phyloP scores from a whole-genome alignment of 345 rosid genomes.

The Eucalyptus erythrocorys region DNA sequence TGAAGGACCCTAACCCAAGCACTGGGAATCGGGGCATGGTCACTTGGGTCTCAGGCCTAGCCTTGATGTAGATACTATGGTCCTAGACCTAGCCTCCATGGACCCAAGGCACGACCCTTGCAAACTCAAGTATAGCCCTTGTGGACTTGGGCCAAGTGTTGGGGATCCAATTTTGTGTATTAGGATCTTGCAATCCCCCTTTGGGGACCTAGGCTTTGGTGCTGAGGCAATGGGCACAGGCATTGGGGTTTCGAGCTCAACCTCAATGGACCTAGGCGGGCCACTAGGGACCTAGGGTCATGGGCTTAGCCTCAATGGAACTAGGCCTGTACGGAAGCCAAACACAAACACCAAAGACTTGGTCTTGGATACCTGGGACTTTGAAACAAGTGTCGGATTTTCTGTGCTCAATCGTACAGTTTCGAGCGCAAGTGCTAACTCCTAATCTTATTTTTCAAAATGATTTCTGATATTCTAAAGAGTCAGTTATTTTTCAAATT shows the following conservation, averaged over 20 bases:
- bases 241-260: background rate
- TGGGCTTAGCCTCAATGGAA: too few species aligned
- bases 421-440: too few species aligned
- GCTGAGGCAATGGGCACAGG: rapidly evolving
- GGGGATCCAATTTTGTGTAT: background rate
- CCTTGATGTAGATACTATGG: background rate
- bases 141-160: background rate
- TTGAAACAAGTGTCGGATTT: too few species aligned
- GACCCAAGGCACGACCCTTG: background rate
- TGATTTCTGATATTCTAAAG: too few species aligned
- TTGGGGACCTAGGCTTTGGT: background rate
- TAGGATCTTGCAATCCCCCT: background rate
- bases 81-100: background rate
- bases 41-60: background rate
- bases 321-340: too few species aligned
- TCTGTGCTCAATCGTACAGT: too few species aligned
- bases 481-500: too few species aligned
- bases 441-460: too few species aligned
- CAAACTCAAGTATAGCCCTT: background rate
- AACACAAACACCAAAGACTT: rapidly evolving
- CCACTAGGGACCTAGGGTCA: too few species aligned
- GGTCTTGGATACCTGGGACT: too few species aligned
- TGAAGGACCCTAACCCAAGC: background rate
- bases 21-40: too few species aligned
- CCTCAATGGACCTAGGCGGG: background rate